Conservation (phyloP, 768 basidiomycete genomes). For the Mycena kentingensis region DNA sequence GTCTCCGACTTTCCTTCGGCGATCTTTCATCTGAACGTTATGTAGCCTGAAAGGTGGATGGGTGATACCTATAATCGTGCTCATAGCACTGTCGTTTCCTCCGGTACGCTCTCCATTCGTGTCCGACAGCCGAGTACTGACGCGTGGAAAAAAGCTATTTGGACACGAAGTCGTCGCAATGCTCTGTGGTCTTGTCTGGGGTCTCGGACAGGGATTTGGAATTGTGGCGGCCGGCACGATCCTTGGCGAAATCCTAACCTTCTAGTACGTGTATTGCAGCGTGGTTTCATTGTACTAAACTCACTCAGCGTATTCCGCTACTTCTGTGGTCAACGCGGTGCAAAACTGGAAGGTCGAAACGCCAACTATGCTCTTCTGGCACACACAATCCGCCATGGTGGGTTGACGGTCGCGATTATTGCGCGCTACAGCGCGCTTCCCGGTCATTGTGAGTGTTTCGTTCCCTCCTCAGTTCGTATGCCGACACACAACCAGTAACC, state of each 20-base stretch:
- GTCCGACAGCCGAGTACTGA: neutral
- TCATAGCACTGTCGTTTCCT: slow-evolving; percentile 12
- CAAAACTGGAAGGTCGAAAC: slow-evolving; percentile 44
- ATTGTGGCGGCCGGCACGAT: slow-evolving; percentile 34
- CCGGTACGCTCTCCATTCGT: neutral
- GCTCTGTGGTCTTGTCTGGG: slow-evolving; percentile 48
- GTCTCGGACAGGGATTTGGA: slow-evolving; percentile 44
- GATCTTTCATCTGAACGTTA: slow-evolving; percentile 66
- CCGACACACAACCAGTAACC: no score
- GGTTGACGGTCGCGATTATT: slow-evolving; percentile 48
- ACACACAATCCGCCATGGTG: slow-evolving; percentile 62
- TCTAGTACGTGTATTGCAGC: neutral
- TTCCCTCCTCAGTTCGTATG: no score
- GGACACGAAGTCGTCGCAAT: slow-evolving; percentile 48
- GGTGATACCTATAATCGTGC: slow-evolving; percentile 4
- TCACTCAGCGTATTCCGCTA: slow-evolving; percentile 16
- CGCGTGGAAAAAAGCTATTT: slow-evolving; percentile 30
- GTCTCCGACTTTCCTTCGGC: slow-evolving; percentile 49
- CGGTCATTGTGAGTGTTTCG: neutral
- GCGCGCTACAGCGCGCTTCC: neutral
- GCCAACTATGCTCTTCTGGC: slow-evolving; percentile 39
- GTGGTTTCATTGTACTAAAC: neutral
- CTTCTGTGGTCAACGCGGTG: slow-evolving; percentile 51
- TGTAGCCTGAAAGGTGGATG: no score
- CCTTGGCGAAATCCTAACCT: neutral